A percentile compares a stretch with the other conserved stretches of the same genome.
Evolutionary conservation across 306 rosid genomes (phyloP).

Genomic region (Gynostemma pentaphyllum): DNA sequence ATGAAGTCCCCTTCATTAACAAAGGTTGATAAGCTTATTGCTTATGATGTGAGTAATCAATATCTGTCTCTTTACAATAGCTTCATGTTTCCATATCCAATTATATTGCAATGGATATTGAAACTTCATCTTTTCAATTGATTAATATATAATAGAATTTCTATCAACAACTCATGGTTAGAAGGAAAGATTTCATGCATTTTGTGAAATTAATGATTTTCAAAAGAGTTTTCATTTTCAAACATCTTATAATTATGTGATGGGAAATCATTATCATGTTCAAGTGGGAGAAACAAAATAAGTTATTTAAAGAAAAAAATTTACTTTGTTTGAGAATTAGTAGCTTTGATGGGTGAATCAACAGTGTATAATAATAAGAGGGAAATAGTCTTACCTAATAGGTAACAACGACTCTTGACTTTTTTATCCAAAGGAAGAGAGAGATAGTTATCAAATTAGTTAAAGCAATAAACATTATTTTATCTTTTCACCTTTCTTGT

Average conservation of each 20-base stretch:
- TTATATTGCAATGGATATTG: neutral
- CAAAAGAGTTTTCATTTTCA: neutral
- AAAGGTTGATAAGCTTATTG: neutral
- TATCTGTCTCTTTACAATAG: neutral
- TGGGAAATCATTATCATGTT: neutral
- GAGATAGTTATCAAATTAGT: conserved; percentile 4
- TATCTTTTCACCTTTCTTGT: conserved; percentile 3
- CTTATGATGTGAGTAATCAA: neutral
- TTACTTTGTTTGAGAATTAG: neutral
- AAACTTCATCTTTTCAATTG: neutral
- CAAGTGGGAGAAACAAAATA: neutral
- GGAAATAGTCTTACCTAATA: conserved; percentile 25
- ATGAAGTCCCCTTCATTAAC: conserved; percentile 4
- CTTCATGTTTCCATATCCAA: no score
- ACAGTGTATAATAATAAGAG: neutral
- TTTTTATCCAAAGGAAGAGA: neutral
- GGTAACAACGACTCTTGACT: conserved; percentile 22
- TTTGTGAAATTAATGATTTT: no score
- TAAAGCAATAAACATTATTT: conserved; percentile 2
- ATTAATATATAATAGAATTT: no score
- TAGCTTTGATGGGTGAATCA: neutral
- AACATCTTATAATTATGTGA: neutral
- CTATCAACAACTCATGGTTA: no score
- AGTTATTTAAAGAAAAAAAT: neutral
- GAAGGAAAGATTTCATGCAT: no score